These are phyloP conservation scores for Kwoniella botswanensis DNA, from an alignment of 768 basidiomycete genomes.

Conservation along the genomic window DNA sequence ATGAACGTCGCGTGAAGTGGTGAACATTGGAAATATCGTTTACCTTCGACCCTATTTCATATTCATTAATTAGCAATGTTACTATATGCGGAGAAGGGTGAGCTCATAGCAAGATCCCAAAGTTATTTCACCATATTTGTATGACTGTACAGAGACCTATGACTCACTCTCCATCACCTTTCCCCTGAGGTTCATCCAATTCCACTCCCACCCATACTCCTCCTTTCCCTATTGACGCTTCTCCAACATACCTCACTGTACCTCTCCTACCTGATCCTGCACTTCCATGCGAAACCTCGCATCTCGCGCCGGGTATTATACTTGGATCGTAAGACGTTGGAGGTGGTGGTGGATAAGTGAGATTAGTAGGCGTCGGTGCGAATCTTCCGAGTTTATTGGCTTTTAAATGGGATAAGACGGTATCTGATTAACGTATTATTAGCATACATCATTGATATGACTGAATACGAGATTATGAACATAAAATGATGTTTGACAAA, in stretches of 20 bases:
- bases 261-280: conserved; percentile 75
- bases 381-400: conserved; percentile 86
- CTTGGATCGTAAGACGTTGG: conserved; percentile 52
- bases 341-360: conserved; percentile 24
- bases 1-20: conserved; percentile 85
- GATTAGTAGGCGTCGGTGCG: conserved; percentile 59
- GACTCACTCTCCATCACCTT: conserved; percentile 91
- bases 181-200: conserved; percentile 93
- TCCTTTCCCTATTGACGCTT: conserved; percentile 73
- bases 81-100: not conserved
- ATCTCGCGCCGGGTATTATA: conserved; percentile 74
- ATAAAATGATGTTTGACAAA: not conserved
- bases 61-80: no score
- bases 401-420: conserved; percentile 87
- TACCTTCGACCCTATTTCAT: conserved; percentile 72
- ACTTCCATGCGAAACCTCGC: conserved; percentile 79
- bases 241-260: conserved; percentile 81
- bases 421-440: conserved; percentile 64
- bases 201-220: conserved; percentile 86
- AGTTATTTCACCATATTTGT: no score
- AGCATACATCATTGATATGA: no score
- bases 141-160: not conserved
- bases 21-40: conserved; percentile 79
- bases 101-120: not conserved
- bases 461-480: conserved; percentile 7